A percentile compares a stretch with the other conserved stretches of the same genome.
phyloP scores from a whole-genome alignment of 1,139 yeast species.

The Yamadazyma epiphylla region DNA sequence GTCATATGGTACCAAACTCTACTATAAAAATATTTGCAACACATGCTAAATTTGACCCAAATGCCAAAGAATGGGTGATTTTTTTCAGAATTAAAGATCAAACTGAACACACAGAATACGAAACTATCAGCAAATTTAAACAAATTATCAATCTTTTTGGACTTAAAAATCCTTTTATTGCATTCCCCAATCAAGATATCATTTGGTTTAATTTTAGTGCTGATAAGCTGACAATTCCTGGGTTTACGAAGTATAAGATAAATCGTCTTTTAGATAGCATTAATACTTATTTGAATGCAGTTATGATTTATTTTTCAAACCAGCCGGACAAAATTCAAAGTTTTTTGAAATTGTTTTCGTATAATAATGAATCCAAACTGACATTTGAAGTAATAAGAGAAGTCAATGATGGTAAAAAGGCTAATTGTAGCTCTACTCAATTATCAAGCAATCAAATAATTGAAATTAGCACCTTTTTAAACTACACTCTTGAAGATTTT shows the following conservation, averaged over 20 bases:
- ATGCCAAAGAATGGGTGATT: slow-evolving; percentile 32
- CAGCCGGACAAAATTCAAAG: not conserved
- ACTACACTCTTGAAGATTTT: slow-evolving; percentile 50
- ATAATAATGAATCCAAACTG: slow-evolving; percentile 16
- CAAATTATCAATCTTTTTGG: slow-evolving; percentile 30
- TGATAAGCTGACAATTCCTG: slow-evolving; percentile 25
- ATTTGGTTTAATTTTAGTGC: slow-evolving; percentile 36
- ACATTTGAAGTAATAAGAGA: slow-evolving; percentile 30
- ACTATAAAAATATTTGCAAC: slow-evolving; percentile 20
- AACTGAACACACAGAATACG: slow-evolving; percentile 18
- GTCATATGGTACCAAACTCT: slow-evolving; percentile 20
- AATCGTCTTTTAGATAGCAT: slow-evolving; percentile 48
- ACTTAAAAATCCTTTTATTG: slow-evolving; percentile 31
- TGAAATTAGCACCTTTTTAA: slow-evolving; percentile 56
- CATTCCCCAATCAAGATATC: slow-evolving; percentile 34
- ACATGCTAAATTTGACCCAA: slow-evolving; percentile 34
- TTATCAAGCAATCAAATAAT: slow-evolving; percentile 25
- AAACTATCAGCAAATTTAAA: slow-evolving; percentile 38
- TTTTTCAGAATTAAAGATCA: slow-evolving; percentile 16
- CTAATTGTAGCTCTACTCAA: slow-evolving; percentile 20
- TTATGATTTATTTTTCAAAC: slow-evolving; percentile 30
- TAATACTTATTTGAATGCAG: slow-evolving; percentile 42
- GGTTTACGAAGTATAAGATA: slow-evolving; percentile 33
- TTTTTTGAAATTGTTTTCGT: not conserved
- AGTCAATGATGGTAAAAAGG: slow-evolving; percentile 16